Conservation (phyloP, 768 basidiomycete species). For the Lanmaoa pseudosensibilis region DNA sequence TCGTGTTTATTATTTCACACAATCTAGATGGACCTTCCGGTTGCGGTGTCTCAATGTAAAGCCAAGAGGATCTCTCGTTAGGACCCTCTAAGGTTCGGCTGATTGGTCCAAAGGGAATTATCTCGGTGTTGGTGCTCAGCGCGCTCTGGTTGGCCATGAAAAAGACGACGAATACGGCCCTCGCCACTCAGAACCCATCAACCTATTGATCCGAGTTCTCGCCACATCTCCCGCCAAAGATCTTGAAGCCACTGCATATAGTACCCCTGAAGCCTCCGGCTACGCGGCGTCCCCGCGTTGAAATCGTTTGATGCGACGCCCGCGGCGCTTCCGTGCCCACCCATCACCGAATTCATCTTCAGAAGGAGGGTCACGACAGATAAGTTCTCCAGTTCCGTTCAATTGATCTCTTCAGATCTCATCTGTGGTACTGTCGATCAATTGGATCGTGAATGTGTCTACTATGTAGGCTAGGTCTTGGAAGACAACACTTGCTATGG, state of each 20-base stretch:
- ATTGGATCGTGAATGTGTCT: neutral
- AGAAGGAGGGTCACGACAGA: neutral
- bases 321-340: slow-evolving; percentile 11
- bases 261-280: neutral
- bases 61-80: neutral
- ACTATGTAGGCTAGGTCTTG: neutral
- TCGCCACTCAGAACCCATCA: neutral
- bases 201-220: neutral
- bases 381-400: neutral
- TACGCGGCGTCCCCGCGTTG: neutral
- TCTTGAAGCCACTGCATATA: slow-evolving; percentile 1
- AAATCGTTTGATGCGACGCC: slow-evolving; percentile 14
- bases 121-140: neutral
- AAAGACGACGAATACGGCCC: neutral
- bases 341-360: slow-evolving; percentile 1
- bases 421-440: neutral
- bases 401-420: slow-evolving; percentile 8
- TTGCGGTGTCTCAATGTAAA: neutral
- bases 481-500: neutral
- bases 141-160: neutral
- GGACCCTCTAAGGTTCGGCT: neutral
- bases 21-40: neutral
- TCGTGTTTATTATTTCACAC: neutral
- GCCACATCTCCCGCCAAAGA: neutral
- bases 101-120: neutral